Conservation (phyloP, 345 rosid genomes). For the Eucalyptus marginata region DNA sequence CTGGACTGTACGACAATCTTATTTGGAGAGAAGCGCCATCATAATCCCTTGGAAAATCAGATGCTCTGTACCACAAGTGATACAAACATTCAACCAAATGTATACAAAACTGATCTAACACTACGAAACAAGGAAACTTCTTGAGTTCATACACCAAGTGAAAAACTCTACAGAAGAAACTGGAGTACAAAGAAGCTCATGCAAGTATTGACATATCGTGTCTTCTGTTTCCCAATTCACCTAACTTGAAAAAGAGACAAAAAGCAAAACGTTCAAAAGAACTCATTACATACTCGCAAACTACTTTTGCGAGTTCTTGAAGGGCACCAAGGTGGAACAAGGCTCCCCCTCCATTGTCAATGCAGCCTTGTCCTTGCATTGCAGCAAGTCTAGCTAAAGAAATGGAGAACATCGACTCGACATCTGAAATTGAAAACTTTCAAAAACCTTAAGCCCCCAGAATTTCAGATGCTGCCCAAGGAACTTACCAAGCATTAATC, state of each 20-base stretch:
- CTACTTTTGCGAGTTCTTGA: not conserved
- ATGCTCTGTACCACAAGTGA: not conserved
- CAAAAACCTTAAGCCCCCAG: not conserved
- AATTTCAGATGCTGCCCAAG: not conserved
- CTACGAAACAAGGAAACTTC: not conserved
- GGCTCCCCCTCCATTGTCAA: not conserved
- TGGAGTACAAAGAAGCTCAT: not conserved
- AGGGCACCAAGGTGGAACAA: not conserved
- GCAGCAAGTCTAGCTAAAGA: not conserved
- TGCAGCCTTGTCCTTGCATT: not conserved
- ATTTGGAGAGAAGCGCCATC: constrained; percentile 6
- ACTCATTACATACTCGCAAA: not conserved
- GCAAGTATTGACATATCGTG: not conserved
- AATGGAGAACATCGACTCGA: not conserved
- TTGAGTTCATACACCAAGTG: not conserved
- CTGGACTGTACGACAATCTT: constrained; percentile 2
- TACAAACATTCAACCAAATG: not conserved
- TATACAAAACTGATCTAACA: not conserved
- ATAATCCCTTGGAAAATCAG: constrained; percentile 1
- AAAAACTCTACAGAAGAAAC: not conserved
- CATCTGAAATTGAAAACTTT: not conserved
- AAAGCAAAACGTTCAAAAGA: not conserved
- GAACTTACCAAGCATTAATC: not conserved
- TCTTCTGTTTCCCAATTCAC: not conserved
- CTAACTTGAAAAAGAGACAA: not conserved